Evolutionary conservation across 2,329 filamentous ascomycete genomes (phyloP).

Genomic region (Claviceps paspali): DNA sequence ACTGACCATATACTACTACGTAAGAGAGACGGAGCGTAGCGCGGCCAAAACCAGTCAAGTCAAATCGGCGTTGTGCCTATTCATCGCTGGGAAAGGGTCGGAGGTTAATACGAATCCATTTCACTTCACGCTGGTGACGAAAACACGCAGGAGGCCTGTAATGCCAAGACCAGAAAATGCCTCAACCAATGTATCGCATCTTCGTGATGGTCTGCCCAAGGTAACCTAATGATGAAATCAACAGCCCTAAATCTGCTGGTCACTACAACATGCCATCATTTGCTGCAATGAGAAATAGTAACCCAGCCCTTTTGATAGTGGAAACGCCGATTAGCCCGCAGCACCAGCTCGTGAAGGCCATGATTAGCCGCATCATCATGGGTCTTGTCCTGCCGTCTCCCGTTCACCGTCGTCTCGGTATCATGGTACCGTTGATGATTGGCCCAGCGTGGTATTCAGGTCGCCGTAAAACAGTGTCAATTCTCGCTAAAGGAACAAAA

Average conservation of each 20-base stretch:
- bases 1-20: no score
- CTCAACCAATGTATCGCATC: conserved; percentile 6
- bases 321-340: conserved; percentile 15
- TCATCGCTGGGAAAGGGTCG: no score
- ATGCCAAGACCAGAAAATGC: background rate
- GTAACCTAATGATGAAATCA: conserved; percentile 16
- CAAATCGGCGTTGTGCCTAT: background rate
- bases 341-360: conserved; percentile 10
- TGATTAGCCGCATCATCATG: conserved; percentile 5
- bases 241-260: conserved; percentile 10
- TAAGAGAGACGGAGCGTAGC: no score
- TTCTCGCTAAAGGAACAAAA: conserved; percentile 33
- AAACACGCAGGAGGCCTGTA: no score
- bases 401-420: background rate
- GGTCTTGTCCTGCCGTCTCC: background rate
- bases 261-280: conserved; percentile 16
- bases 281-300: conserved; percentile 14
- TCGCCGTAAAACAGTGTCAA: conserved; percentile 47
- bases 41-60: no score
- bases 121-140: background rate
- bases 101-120: background rate
- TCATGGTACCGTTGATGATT: conserved; percentile 17
- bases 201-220: conserved; percentile 6
- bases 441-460: conserved; percentile 33
- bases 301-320: conserved; percentile 14